phyloP scores from a whole-genome alignment of 2,329 filamentous ascomycete species.

The Phaeosphaeriaceae sp. region DNA sequence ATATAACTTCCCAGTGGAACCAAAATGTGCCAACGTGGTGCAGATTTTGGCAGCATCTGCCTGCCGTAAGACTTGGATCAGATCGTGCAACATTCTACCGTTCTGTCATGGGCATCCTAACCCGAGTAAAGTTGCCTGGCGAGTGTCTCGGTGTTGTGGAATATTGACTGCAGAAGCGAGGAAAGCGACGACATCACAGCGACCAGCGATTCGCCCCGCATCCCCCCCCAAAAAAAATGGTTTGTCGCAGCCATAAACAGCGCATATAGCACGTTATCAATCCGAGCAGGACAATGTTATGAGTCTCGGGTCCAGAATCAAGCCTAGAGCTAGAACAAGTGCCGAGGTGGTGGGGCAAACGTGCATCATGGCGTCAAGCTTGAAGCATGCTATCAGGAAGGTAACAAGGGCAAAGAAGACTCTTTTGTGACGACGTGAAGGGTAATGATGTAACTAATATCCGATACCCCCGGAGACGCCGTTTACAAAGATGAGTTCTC shows the following conservation, averaged over 20 bases:
- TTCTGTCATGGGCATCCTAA: background rate
- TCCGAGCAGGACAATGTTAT: background rate
- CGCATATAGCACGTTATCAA: background rate
- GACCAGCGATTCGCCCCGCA: background rate
- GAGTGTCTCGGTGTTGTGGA: background rate
- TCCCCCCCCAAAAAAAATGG: no score
- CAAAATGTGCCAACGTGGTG: no score
- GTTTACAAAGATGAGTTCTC: constrained; percentile 1
- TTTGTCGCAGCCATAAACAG: background rate
- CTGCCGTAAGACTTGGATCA: no score
- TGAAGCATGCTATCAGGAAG: background rate
- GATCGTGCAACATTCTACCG: background rate
- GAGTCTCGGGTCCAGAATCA: background rate
- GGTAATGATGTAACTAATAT: constrained; percentile 1
- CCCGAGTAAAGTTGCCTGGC: background rate
- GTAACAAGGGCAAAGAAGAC: background rate
- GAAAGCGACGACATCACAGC: background rate
- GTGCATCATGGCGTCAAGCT: background rate
- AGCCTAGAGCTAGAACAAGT: background rate
- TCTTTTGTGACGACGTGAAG: background rate
- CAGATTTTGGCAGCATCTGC: no score
- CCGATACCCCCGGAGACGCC: background rate
- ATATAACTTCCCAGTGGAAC: no score
- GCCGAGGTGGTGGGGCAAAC: constrained; percentile 5
- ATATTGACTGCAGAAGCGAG: background rate